phyloP scores from a whole-genome alignment of 148 eudicot species.

The Arbutus unedo region DNA sequence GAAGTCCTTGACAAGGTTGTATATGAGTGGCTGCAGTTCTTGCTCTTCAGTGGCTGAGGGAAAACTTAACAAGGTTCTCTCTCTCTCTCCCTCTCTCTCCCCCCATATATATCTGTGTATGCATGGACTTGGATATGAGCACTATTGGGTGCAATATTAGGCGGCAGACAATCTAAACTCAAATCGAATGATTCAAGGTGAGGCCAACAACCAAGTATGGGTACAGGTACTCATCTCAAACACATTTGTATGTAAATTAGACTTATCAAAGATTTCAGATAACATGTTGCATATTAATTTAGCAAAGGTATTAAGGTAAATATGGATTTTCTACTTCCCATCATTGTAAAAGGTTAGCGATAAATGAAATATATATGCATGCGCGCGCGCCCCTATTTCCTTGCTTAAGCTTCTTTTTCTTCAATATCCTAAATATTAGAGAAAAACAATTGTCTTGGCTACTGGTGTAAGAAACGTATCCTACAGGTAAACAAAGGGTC shows the following conservation, averaged over 20 bases:
- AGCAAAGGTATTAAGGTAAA: background rate
- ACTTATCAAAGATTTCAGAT: background rate
- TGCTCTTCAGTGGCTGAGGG: conserved; percentile 28
- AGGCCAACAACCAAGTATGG: background rate
- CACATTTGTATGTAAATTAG: background rate
- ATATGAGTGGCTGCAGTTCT: conserved; percentile 50
- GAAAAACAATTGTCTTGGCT: no score
- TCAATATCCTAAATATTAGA: no score
- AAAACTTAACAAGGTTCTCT: conserved; percentile 44
- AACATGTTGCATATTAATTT: background rate
- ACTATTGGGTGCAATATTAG: background rate
- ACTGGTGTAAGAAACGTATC: no score
- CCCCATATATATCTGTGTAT: background rate
- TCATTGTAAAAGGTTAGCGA: background rate
- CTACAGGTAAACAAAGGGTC: no score
- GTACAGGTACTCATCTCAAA: background rate
- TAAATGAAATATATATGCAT: background rate
- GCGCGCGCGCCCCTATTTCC: no score
- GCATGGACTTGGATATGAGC: background rate
- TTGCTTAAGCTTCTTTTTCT: no score
- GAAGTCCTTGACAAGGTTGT: conserved; percentile 49
- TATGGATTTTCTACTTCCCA: background rate
- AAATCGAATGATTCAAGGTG: background rate
- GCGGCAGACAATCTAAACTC: background rate
- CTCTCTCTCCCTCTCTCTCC: conserved; percentile 3